Conservation (phyloP, 768 basidiomycete genomes). For the Piloderma croceum region DNA sequence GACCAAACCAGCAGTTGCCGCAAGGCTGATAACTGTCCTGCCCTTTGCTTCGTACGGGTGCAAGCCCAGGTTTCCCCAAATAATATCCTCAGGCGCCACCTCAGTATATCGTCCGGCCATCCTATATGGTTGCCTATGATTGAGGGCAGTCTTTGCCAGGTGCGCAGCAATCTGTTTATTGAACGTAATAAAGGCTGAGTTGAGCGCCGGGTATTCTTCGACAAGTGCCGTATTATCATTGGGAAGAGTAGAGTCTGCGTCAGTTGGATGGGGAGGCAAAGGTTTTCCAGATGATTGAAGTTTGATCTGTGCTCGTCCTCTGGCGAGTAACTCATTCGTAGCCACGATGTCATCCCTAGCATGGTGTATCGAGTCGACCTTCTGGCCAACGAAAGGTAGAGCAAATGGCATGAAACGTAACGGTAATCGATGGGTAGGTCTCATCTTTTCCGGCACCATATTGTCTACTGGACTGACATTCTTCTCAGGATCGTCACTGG, state of each 20-base stretch:
- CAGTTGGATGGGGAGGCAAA: neutral
- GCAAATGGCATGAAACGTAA: neutral
- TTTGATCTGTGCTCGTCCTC: constrained; percentile 32
- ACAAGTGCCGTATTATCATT: neutral
- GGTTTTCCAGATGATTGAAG: neutral
- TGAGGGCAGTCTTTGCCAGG: constrained; percentile 67
- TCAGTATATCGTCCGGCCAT: constrained; percentile 77
- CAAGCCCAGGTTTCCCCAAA: constrained; percentile 86
- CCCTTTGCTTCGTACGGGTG: constrained; percentile 80
- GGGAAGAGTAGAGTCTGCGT: neutral
- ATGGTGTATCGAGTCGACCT: constrained; percentile 95
- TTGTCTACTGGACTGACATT: neutral
- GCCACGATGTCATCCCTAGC: constrained; percentile 66
- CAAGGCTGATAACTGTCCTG: constrained; percentile 63
- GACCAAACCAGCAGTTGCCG: constrained; percentile 72
- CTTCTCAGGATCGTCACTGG: neutral
- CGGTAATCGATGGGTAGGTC: neutral
- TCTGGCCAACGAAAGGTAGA: constrained; percentile 49
- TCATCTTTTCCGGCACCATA: neutral
- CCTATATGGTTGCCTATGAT: constrained; percentile 76
- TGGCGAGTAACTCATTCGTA: constrained; percentile 49
- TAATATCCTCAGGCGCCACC: constrained; percentile 81
- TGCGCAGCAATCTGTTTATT: constrained; percentile 91
- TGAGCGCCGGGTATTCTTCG: constrained; percentile 49
- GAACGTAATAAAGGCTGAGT: constrained; percentile 85